Percentiles rank a stretch among this genome's conserved stretches.
phyloP scores from a whole-genome alignment of 2,329 filamentous ascomycete species.

The Ascochyta fabae region DNA sequence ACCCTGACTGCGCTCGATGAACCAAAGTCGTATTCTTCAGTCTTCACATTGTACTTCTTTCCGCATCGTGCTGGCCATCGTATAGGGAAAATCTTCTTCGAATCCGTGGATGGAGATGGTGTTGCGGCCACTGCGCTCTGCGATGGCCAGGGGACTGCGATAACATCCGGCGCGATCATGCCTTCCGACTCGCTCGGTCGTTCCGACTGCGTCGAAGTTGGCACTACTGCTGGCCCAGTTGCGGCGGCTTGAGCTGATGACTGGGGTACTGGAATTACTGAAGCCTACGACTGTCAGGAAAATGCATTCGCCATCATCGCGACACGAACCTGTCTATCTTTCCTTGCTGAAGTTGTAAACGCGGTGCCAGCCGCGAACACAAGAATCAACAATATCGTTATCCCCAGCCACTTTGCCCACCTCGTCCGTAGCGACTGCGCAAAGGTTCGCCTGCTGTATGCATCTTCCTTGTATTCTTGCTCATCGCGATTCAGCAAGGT shows the following conservation, averaged over 20 bases:
- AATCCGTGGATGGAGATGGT: conserved; percentile 6
- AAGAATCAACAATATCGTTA: conserved; percentile 29
- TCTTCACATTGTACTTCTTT: conserved; percentile 43
- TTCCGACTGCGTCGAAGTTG: conserved; percentile 3
- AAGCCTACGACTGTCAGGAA: not conserved
- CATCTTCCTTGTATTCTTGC: conserved; percentile 33
- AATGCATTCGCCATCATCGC: not conserved
- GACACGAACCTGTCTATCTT: conserved; percentile 29
- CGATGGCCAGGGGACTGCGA: conserved; percentile 21
- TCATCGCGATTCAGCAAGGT: conserved; percentile 31
- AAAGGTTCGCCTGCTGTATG: conserved; percentile 28
- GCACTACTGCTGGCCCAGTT: conserved; percentile 16
- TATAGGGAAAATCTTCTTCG: conserved; percentile 40
- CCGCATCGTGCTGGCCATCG: conserved; percentile 45
- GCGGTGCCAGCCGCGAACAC: conserved; percentile 32
- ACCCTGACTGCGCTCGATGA: conserved; percentile 32
- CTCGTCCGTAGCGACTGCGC: conserved; percentile 29
- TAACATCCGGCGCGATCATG: conserved; percentile 13
- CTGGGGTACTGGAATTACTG: not conserved
- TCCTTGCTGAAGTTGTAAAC: conserved; percentile 22
- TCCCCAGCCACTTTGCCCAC: conserved; percentile 30
- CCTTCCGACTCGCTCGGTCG: conserved; percentile 4
- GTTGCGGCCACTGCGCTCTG: conserved; percentile 18
- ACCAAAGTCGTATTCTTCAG: conserved; percentile 39
- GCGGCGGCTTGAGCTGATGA: conserved; percentile 24